Conservation (phyloP, 352 stramenopile species). For the Globisporangium lucens region DNA sequence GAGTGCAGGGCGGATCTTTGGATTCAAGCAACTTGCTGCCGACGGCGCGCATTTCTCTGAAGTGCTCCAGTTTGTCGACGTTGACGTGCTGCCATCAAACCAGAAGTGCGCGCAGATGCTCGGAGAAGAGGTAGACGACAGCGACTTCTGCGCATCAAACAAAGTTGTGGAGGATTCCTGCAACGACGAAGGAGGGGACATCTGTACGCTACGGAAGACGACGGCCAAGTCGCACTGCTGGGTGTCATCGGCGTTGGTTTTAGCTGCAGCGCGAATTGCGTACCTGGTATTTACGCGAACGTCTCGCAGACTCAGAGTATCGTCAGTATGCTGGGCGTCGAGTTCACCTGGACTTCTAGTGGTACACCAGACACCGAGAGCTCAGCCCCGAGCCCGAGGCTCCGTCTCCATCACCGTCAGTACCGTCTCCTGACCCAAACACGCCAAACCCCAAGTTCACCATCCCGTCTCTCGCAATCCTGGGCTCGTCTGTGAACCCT, state of each 20-base stretch:
- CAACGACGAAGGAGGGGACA: no score
- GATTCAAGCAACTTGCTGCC: no score
- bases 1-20: no score
- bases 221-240: no score
- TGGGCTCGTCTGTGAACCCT: neutral
- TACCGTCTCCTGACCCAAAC: neutral
- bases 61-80: no score
- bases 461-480: neutral
- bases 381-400: neutral
- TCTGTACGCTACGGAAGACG: no score
- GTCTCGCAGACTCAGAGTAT: neutral
- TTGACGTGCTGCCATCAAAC: no score
- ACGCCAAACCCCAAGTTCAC: neutral
- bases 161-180: no score
- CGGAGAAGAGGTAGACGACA: no score
- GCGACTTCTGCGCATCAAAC: no score
- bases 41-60: no score
- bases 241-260: neutral
- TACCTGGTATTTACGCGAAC: neutral
- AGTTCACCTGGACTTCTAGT: neutral
- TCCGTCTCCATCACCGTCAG: neutral
- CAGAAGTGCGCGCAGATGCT: no score
- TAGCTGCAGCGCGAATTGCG: neutral
- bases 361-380: neutral
- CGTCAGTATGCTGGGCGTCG: neutral